A percentile compares a stretch with the other conserved stretches of the same genome.
These are phyloP conservation scores for Sphaerobolus stellatus DNA, from an alignment of 1,284 basidiomycete genomes.

Conservation along the genomic window DNA sequence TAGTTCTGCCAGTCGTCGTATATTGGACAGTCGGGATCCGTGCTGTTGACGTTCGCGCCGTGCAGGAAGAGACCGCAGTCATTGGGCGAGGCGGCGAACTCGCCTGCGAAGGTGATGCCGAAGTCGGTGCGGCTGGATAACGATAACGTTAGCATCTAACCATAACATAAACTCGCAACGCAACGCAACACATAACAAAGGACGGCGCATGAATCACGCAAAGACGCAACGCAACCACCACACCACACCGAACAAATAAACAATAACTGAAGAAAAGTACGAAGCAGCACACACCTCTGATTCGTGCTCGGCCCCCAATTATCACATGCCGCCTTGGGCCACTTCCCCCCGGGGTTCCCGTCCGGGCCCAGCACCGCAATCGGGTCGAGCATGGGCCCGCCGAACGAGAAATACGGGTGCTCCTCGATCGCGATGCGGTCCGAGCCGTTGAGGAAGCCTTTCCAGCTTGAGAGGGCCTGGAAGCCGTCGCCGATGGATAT, in stretches of 20 bases:
- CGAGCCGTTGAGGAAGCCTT: conserved; percentile 67
- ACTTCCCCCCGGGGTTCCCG: conserved; percentile 35
- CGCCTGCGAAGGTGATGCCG: conserved; percentile 78
- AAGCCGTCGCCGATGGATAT: conserved; percentile 73
- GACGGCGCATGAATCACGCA: conserved; percentile 47
- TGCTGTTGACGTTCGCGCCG: conserved; percentile 70
- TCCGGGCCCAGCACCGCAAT: conserved; percentile 33
- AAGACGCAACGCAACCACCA: conserved; percentile 54
- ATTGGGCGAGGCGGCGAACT: conserved; percentile 78
- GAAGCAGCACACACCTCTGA: conserved; percentile 37
- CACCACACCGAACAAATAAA: conserved; percentile 79
- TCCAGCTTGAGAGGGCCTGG: conserved; percentile 44
- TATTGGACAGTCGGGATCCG: conserved; percentile 54
- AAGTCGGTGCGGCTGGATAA: no score
- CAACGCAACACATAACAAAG: conserved; percentile 69
- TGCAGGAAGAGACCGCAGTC: conserved; percentile 83
- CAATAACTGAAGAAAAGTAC: conserved; percentile 54
- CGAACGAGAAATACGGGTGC: conserved; percentile 78
- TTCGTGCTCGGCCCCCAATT: conserved; percentile 53
- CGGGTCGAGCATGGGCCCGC: conserved; percentile 39
- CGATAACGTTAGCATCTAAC: conserved; percentile 42
- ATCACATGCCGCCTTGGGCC: conserved; percentile 51
- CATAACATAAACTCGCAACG: conserved; percentile 49
- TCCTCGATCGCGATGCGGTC: conserved; percentile 81
- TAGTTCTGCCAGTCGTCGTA: conserved; percentile 77